Evolutionary conservation across 2,329 filamentous ascomycete species (phyloP).

Genomic region (Pseudopyrenochaeta lycopersici): DNA sequence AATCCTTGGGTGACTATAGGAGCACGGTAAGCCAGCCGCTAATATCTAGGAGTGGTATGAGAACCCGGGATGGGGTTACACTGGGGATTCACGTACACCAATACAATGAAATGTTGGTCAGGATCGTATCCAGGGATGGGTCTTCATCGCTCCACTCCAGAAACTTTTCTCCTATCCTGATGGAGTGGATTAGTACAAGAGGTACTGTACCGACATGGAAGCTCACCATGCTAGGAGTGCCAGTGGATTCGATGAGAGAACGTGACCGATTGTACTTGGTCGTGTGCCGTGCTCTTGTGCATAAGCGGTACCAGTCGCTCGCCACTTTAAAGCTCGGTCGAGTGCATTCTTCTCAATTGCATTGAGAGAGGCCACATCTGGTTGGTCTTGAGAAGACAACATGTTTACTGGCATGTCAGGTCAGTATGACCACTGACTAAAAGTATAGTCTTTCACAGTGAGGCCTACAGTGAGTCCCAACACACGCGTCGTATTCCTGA

Average conservation of each 20-base stretch:
- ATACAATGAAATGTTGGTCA: conserved; percentile 63
- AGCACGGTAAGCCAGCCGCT: too few species aligned
- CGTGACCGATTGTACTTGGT: conserved; percentile 66
- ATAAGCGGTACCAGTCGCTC: conserved; percentile 59
- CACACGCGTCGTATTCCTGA: conserved; percentile 56
- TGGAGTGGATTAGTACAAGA: conserved; percentile 3
- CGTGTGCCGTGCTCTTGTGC: conserved; percentile 62
- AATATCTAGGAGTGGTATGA: too few species aligned
- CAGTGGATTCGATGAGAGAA: conserved; percentile 63
- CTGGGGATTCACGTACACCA: conserved; percentile 49
- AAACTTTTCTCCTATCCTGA: conserved; percentile 66
- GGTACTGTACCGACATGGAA: neutral
- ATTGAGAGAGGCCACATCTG: conserved; percentile 26
- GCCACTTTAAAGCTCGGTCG: conserved; percentile 41
- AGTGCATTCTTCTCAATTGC: conserved; percentile 27
- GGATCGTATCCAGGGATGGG: conserved; percentile 54
- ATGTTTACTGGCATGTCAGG: conserved; percentile 34
- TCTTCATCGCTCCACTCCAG: conserved; percentile 62
- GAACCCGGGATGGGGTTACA: too few species aligned
- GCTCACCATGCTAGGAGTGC: conserved; percentile 64
- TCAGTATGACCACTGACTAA: neutral
- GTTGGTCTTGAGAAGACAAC: conserved; percentile 11
- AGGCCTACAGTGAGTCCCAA: conserved; percentile 48
- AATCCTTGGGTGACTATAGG: conserved; percentile 53
- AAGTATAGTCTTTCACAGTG: neutral